Evolutionary conservation across 768 basidiomycete genomes (phyloP).

Genomic region (Lactarius tabidus): DNA sequence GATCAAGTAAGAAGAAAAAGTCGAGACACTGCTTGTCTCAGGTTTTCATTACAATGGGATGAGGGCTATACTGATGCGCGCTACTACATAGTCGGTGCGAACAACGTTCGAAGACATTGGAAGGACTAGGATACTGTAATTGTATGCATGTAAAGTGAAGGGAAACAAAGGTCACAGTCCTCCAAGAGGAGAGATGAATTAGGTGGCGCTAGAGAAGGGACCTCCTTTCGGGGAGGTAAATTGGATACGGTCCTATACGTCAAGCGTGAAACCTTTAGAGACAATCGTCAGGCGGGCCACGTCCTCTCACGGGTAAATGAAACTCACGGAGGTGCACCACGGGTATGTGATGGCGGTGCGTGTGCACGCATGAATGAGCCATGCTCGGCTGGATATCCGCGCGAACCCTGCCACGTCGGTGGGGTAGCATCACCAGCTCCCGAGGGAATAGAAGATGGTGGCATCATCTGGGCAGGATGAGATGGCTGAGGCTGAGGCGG

Average conservation of each 20-base stretch:
- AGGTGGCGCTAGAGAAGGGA: neutral
- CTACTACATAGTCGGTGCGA: constrained; percentile 15
- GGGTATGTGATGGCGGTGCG: constrained; percentile 17
- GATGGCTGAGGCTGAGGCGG: constrained; percentile 16
- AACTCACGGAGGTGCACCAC: constrained; percentile 20
- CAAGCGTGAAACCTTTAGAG: constrained; percentile 16
- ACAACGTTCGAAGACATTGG: neutral
- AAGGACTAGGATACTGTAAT: neutral
- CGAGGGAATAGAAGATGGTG: constrained; percentile 15
- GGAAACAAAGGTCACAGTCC: neutral
- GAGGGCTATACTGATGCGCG: constrained; percentile 1
- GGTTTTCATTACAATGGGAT: constrained; percentile 8
- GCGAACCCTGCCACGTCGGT: constrained; percentile 10
- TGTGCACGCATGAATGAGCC: constrained; percentile 21
- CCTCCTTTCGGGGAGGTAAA: neutral
- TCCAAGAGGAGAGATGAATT: neutral
- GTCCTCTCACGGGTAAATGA: neutral
- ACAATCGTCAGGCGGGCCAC: neutral
- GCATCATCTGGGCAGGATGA: constrained; percentile 21
- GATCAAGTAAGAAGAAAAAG: neutral
- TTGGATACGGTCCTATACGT: neutral
- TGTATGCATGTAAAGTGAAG: neutral
- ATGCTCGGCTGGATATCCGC: constrained; percentile 20
- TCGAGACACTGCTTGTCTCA: neutral
- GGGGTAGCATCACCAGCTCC: constrained; percentile 10